Conservation (phyloP, 1,284 basidiomycete genomes). For the Ceratobasidium sp. region DNA sequence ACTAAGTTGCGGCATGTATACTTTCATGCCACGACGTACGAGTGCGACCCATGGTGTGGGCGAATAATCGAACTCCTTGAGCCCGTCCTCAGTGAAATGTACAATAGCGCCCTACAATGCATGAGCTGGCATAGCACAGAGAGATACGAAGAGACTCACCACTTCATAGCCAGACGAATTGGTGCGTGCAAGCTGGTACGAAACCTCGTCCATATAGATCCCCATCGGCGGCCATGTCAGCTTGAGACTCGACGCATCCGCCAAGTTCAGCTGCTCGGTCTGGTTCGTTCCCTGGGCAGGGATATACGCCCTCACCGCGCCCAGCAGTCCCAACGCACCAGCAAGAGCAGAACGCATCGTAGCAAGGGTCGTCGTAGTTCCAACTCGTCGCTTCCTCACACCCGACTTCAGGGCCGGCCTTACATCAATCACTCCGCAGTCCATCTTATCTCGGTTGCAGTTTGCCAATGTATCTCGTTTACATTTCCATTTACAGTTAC, state of each 20-base stretch:
- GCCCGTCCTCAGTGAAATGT: slow-evolving; percentile 75
- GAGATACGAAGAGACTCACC: not conserved
- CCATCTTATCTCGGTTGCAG: slow-evolving; percentile 15
- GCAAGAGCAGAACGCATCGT: slow-evolving; percentile 37
- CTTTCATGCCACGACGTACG: slow-evolving; percentile 37
- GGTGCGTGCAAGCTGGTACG: slow-evolving; percentile 66
- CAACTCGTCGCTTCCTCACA: slow-evolving; percentile 23
- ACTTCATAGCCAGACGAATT: slow-evolving; percentile 61
- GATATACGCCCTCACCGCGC: slow-evolving; percentile 62
- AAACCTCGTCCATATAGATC: slow-evolving; percentile 64
- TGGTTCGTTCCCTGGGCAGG: slow-evolving; percentile 75
- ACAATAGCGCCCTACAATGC: slow-evolving; percentile 72
- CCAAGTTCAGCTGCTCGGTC: slow-evolving; percentile 63
- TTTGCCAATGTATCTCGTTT: slow-evolving; percentile 6
- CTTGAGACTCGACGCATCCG: slow-evolving; percentile 66
- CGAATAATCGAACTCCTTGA: slow-evolving; percentile 53
- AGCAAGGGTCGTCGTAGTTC: no score
- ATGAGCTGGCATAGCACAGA: slow-evolving; percentile 1
- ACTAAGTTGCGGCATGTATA: not conserved
- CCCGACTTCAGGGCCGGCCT: slow-evolving; percentile 17
- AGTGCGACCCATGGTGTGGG: slow-evolving; percentile 89
- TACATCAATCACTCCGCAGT: slow-evolving; percentile 6
- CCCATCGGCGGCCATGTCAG: slow-evolving; percentile 67
- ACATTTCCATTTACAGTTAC: not conserved
- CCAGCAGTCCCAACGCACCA: slow-evolving; percentile 21